Evolutionary conservation across 805 yeast species (phyloP).

Genomic region (Starmerella apis): DNA sequence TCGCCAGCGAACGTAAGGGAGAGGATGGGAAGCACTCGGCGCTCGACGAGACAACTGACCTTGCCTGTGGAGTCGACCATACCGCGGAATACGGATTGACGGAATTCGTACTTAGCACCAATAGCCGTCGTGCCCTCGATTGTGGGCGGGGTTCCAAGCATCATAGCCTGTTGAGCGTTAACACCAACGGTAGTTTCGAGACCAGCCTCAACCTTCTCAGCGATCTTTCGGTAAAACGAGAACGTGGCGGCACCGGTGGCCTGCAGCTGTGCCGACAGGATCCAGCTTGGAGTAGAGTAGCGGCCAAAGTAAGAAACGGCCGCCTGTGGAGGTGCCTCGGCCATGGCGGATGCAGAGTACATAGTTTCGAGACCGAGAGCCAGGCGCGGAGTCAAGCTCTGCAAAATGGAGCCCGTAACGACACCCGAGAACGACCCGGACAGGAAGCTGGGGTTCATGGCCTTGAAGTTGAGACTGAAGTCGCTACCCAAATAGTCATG

Average conservation of each 20-base stretch:
- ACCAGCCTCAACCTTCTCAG: slow-evolving; percentile 92
- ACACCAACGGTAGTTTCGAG: slow-evolving; percentile 49
- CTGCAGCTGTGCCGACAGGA: slow-evolving; percentile 84
- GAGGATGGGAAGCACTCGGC: slow-evolving; percentile 84
- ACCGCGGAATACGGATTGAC: slow-evolving; percentile 92
- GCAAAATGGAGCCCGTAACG: slow-evolving; percentile 81
- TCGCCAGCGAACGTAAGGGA: slow-evolving; percentile 84
- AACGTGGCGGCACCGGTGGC: slow-evolving; percentile 85
- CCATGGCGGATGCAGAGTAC: slow-evolving; percentile 47
- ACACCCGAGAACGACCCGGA: slow-evolving; percentile 80
- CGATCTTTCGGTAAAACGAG: slow-evolving; percentile 87
- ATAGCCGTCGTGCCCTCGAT: slow-evolving; percentile 86
- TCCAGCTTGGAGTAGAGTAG: slow-evolving; percentile 81
- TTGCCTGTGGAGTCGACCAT: slow-evolving; percentile 86
- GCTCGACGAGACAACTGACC: slow-evolving; percentile 82
- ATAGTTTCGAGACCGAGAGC: slow-evolving; percentile 88
- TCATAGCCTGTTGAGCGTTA: slow-evolving; percentile 64
- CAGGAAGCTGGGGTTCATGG: slow-evolving; percentile 75
- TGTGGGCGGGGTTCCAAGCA: slow-evolving; percentile 71
- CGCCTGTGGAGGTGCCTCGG: slow-evolving; percentile 67
- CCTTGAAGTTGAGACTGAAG: slow-evolving; percentile 77
- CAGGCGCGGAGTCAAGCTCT: slow-evolving; percentile 71
- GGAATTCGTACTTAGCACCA: slow-evolving; percentile 96
- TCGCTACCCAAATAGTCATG: slow-evolving; percentile 90
- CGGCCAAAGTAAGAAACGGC: slow-evolving; percentile 84